A percentile compares a stretch with the other conserved stretches of the same genome.
Evolutionary conservation across 352 stramenopile genomes (phyloP).

Genomic region (Globisporangium polare): DNA sequence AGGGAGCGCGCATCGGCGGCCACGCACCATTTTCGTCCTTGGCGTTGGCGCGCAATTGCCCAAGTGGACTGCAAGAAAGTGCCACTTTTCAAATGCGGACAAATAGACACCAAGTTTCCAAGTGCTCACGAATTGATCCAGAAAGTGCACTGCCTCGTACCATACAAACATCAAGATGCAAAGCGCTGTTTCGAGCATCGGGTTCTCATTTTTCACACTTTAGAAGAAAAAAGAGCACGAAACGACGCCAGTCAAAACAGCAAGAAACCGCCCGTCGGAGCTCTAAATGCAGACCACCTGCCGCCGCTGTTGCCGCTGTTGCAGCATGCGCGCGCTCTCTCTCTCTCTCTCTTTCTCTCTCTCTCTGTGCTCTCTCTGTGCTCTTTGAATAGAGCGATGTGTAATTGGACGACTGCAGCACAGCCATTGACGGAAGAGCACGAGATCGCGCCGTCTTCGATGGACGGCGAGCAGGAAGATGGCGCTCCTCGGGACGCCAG

Average conservation of each 20-base stretch:
- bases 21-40: neutral
- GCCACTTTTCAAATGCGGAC: neutral
- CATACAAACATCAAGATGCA: neutral
- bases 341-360: no score
- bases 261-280: neutral
- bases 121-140: neutral
- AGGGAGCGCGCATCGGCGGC: neutral
- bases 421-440: neutral
- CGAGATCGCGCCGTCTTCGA: neutral
- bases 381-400: neutral
- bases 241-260: constrained; percentile 10
- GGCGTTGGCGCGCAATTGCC: constrained; percentile 6
- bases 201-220: neutral
- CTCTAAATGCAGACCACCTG: neutral
- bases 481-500: neutral
- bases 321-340: neutral
- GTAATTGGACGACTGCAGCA: neutral
- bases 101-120: neutral
- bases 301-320: neutral
- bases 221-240: neutral
- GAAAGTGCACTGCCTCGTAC: neutral
- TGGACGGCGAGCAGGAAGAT: neutral
- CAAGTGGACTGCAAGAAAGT: neutral
- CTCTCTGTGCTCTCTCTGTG: no score
- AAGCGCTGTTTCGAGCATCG: neutral